Percentiles rank a stretch among this genome's conserved stretches.
phyloP scores from a whole-genome alignment of 2,329 filamentous ascomycete species.

The Alternaria alternata region DNA sequence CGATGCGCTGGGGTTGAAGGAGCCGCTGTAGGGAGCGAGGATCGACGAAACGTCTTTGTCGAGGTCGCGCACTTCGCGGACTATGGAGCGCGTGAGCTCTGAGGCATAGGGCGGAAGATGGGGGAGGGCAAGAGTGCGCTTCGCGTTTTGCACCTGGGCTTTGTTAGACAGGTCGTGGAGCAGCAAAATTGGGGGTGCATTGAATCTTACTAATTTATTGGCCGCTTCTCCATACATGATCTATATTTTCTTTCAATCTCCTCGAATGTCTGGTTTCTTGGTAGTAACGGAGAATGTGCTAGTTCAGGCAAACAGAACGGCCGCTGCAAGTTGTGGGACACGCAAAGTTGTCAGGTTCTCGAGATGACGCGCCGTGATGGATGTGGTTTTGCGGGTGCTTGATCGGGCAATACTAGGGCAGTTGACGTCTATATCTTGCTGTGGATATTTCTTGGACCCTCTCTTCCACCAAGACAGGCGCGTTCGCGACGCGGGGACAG shows the following conservation, averaged over 20 bases:
- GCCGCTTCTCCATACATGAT: conserved; percentile 87
- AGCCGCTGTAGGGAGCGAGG: conserved; percentile 81
- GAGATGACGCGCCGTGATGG: neutral
- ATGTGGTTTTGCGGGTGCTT: neutral
- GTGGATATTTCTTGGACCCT: conserved; percentile 15
- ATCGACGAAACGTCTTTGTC: conserved; percentile 84
- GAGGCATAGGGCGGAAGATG: conserved; percentile 92
- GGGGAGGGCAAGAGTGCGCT: conserved; percentile 85
- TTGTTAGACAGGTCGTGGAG: neutral
- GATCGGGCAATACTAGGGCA: neutral
- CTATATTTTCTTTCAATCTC: too few species aligned
- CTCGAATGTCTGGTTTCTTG: neutral
- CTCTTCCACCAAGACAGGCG: conserved; percentile 21
- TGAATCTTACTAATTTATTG: conserved; percentile 74
- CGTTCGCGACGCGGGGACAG: conserved; percentile 26
- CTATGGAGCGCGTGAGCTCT: conserved; percentile 85
- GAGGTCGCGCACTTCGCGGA: conserved; percentile 91
- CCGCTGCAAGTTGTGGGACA: neutral
- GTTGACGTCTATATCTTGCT: neutral
- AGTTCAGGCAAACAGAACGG: neutral
- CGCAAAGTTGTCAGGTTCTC: neutral
- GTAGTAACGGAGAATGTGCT: neutral
- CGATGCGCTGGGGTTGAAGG: conserved; percentile 84
- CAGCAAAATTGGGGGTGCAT: neutral
- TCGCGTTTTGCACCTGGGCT: conserved; percentile 87